phyloP scores from a whole-genome alignment of 2,329 filamentous ascomycete species.

The Botrytis fragariae region DNA sequence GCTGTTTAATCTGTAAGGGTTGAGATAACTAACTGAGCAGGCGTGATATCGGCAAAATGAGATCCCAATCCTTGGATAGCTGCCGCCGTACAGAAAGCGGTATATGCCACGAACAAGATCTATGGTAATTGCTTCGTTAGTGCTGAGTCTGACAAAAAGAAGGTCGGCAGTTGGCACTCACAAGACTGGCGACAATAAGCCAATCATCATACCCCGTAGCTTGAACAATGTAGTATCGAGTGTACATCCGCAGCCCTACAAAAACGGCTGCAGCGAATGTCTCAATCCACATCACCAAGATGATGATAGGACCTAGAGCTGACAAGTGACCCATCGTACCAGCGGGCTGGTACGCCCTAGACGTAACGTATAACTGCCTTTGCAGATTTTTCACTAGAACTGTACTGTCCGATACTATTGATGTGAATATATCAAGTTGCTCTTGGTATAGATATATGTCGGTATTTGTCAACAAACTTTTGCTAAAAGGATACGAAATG shows the following conservation, averaged over 20 bases:
- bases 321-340: background rate
- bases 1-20: background rate
- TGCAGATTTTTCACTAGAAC: background rate
- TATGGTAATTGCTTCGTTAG: background rate
- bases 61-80: slow-evolving; percentile 1
- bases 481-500: background rate
- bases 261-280: slow-evolving; percentile 1
- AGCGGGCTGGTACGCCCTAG: background rate
- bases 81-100: background rate
- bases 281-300: slow-evolving; percentile 15
- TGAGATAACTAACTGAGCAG: background rate
- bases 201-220: slow-evolving; percentile 10
- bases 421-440: background rate
- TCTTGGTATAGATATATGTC: background rate
- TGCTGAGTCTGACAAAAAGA: background rate
- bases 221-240: slow-evolving; percentile 1
- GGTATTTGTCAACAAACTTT: background rate
- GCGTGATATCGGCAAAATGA: background rate
- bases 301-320: slow-evolving; percentile 6
- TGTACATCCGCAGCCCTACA: slow-evolving; percentile 12
- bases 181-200: slow-evolving; percentile 10
- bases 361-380: background rate
- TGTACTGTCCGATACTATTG: background rate
- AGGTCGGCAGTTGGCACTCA: background rate
- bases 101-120: slow-evolving; percentile 10